Evolutionary conservation across 352 stramenopile species (phyloP), one percentile per base, ranked within the genome.

Genomic region (Globisporangium okanoganense): DNA sequence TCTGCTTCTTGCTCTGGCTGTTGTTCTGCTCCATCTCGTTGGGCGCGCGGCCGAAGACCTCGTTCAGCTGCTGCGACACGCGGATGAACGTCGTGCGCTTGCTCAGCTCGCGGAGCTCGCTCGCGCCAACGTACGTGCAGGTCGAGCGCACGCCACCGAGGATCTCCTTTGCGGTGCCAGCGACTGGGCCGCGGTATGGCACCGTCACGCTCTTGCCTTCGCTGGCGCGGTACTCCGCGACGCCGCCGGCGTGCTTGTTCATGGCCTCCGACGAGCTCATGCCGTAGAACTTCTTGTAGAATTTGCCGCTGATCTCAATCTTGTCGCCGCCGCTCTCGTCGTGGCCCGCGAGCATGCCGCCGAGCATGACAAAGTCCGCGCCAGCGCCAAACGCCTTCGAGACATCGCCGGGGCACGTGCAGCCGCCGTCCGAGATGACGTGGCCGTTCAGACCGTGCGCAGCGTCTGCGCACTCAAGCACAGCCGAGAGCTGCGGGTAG

Each of bases 81-180:
- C 91, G 82, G 56, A 98, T 96, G 60, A 98, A 98, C 22, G 92
- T 98, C 36, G 92, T 98, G 50, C 92, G 80, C 77, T 97, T 97
- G 71, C 89, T 92, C 27, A 98, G 80, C 64, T 98, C 88, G 69
- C 96, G 96, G 27, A 98, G 69, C 55, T 88, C 76, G 54, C 70
- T 71, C 3, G 92, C 92, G 13, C 92, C 92, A 2, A 98, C 92
- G 69, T 98, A 98, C 36, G 92, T 98, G 69, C 92, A 98, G 2
- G 90, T 91, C 8, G 87, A 97, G 20, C 92, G 85, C 51, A 98
- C 75, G n/a, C 92, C 92, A 12, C 92, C 92, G 14, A 98, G 79
- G 35, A 98, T 95, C 58, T 97, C 89, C 63, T 90, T 91, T 55
- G 89, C 84, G 14, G 89, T 97, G 5, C 40, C 73, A 12, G 70